Conservation (phyloP, 495 filamentous ascomycete genomes). For the Neurospora sp. region DNA sequence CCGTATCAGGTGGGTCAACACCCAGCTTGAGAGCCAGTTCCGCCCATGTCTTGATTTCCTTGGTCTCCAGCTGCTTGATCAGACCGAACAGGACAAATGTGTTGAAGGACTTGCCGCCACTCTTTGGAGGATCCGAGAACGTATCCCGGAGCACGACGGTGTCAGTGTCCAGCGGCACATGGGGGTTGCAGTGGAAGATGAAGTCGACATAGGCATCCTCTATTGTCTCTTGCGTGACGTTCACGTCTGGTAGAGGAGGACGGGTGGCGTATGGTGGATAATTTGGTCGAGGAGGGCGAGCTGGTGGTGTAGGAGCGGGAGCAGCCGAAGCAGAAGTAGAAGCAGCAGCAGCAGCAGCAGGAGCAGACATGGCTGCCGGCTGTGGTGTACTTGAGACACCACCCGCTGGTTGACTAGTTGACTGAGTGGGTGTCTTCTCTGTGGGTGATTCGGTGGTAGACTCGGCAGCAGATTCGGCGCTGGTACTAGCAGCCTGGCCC, state of each 20-base stretch:
- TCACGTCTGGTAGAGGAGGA: slow-evolving; percentile 51
- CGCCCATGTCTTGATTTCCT: slow-evolving; percentile 95
- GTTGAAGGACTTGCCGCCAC: slow-evolving; percentile 86
- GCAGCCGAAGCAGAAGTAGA: not conserved
- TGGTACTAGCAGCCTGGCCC: not conserved
- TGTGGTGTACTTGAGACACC: not conserved
- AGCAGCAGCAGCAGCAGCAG: not conserved
- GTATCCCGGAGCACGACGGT: slow-evolving; percentile 64
- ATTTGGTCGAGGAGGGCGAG: not conserved
- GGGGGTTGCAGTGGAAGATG: slow-evolving; percentile 85
- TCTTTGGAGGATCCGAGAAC: slow-evolving; percentile 79
- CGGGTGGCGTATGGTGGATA: slow-evolving; percentile 6
- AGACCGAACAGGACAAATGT: slow-evolving; percentile 73
- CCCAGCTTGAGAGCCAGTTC: slow-evolving; percentile 82
- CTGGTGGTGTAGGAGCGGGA: not conserved
- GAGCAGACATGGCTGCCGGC: not conserved
- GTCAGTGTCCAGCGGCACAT: slow-evolving; percentile 60
- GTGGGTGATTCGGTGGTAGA: not conserved
- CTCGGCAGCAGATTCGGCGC: not conserved
- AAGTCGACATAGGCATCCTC: slow-evolving; percentile 84
- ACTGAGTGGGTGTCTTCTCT: not conserved
- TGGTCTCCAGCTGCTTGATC: slow-evolving; percentile 69
- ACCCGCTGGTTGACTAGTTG: not conserved
- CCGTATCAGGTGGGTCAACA: slow-evolving; percentile 74
- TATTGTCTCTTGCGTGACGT: slow-evolving; percentile 63